Percentiles rank a stretch among this genome's conserved stretches.
Conservation (phyloP, 2,329 filamentous ascomycete genomes). For the Magnaporthiopsis incrustans region DNA sequence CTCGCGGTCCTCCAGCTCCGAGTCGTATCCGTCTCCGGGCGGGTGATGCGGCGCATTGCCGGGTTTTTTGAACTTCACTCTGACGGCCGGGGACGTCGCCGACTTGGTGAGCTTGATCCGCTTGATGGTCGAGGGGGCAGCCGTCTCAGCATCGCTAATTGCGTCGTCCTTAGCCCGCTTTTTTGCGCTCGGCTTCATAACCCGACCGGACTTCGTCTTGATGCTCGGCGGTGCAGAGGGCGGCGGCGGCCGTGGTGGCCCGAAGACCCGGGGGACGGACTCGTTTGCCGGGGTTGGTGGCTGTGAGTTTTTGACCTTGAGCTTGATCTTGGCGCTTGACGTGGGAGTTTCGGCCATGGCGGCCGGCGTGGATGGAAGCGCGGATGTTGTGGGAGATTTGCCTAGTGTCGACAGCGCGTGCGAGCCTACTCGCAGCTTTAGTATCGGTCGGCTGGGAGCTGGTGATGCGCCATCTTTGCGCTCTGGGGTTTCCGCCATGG, state of each 20-base stretch:
- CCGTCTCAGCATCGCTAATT: conserved; percentile 36
- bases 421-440: conserved; percentile 3
- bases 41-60: conserved; percentile 62
- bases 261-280: conserved; percentile 20
- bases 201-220: conserved; percentile 53
- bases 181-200: conserved; percentile 53
- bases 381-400: background rate
- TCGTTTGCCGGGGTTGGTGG: conserved; percentile 21
- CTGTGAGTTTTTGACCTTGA: conserved; percentile 19
- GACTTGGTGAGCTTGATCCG: conserved; percentile 35
- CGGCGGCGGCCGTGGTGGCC: background rate
- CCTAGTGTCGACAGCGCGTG: background rate
- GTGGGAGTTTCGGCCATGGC: conserved; percentile 10
- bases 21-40: conserved; percentile 88
- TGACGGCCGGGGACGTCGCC: conserved; percentile 8
- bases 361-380: background rate
- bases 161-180: conserved; percentile 52
- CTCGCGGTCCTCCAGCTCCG: conserved; percentile 87
- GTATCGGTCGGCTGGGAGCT: background rate
- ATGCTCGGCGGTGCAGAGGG: conserved; percentile 14
- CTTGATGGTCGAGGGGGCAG: conserved; percentile 18
- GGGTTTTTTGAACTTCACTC: conserved; percentile 20
- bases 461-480: background rate
- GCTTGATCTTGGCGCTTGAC: conserved; percentile 18
- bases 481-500: background rate